Evolutionary conservation across 108 stramenopile species (phyloP), one percentile per base, ranked within the genome.

Genomic region (Pinguiococcus pyrenoidosus): DNA sequence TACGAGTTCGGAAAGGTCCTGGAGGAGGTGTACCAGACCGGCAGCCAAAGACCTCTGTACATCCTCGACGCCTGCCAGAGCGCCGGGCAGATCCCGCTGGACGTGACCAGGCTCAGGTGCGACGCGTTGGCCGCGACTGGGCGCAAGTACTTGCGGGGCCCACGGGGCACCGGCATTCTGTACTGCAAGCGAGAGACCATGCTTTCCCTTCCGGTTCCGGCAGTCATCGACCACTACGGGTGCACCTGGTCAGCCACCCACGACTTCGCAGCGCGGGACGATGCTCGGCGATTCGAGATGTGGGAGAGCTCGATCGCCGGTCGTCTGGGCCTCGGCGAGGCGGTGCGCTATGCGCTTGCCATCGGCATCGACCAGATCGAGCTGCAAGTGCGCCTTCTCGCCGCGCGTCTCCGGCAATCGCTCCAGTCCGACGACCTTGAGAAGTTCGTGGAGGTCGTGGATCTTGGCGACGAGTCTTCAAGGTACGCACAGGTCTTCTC

Each of bases 11-110:
- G 8, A 32, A 32, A 7, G 30, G 6, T 32, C 6, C 30, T 4
- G 8, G 30, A 8, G 30, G 8, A 8, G 30, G 30, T 4, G 30
- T 4, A 32, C 6, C 4, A 32, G 30, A 8, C 4, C 29, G 44
- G 13, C 1, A 16, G 5, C 26, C 6, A 44, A 6, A 30, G 50
- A 22, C 63, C 67, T 22, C 50, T 75, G n/a, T 84, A 77, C 46
- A 38, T 84, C 22, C 60, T 84, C 23, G 83, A 84, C 62, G 78
- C 80, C 12, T 84, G 83, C 66, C 83, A 84, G 59, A 70, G 72
- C n/a, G 65, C 77, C 12, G 83, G 80, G 1, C 80, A 84, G 46
- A 37, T 78, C 28, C 33, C 39, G 8, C 67, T 84, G 0, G 42
- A 82, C 62, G 80, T 80, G 2, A 42, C 47, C 27, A 36, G 57